phyloP scores from a whole-genome alignment of 306 rosid genomes.

The Bauhinia variegata region DNA sequence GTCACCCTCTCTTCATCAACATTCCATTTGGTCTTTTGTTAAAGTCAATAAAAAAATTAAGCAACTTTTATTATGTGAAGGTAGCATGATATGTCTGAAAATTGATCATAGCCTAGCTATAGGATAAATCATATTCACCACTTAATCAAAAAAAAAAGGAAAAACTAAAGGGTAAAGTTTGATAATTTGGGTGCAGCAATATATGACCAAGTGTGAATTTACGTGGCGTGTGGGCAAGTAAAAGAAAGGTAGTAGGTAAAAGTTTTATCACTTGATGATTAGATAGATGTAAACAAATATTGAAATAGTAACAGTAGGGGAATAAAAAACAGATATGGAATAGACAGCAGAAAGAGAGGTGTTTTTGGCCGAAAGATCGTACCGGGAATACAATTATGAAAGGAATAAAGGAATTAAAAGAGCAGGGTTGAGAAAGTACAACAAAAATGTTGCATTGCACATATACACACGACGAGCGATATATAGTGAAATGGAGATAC shows the following conservation, averaged over 20 bases:
- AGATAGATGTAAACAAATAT: not conserved
- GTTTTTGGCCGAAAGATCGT: constrained; percentile 46
- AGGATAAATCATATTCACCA: not conserved
- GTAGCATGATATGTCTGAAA: constrained; percentile 22
- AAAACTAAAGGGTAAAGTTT: constrained; percentile 4
- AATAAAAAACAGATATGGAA: not conserved
- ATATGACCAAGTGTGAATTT: constrained; percentile 13
- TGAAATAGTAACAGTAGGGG: not conserved
- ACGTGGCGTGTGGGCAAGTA: not conserved
- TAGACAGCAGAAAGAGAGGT: constrained; percentile 21
- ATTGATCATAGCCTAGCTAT: constrained; percentile 1
- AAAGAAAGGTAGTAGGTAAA: constrained; percentile 23
- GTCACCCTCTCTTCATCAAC: constrained; percentile 30
- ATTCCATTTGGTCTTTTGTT: constrained; percentile 7
- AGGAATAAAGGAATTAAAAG: constrained; percentile 28
- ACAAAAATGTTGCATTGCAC: constrained; percentile 30
- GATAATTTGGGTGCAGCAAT: constrained; percentile 30
- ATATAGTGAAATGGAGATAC: constrained; percentile 26
- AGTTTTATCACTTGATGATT: constrained; percentile 26
- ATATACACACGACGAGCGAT: constrained; percentile 11
- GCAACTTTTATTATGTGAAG: constrained; percentile 3
- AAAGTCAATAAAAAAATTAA: constrained; percentile 28
- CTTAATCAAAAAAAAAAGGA: not conserved
- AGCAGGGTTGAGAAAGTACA: constrained; percentile 35
- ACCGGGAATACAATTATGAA: not conserved